phyloP scores from a whole-genome alignment of 2,329 filamentous ascomycete species.

The Hypomyces rosellus region DNA sequence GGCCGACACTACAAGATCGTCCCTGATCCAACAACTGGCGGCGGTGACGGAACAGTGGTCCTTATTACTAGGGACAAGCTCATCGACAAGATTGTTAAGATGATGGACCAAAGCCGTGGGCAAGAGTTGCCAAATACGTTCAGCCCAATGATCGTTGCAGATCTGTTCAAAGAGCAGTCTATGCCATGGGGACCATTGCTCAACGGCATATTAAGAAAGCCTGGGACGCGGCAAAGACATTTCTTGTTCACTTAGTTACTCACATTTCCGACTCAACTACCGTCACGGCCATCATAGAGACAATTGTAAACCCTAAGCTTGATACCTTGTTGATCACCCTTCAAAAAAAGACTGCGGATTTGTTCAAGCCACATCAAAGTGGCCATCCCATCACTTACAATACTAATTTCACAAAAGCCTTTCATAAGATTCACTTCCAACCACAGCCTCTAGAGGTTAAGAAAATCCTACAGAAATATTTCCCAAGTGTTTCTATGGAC shows the following conservation, averaged over 20 bases:
- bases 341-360: constrained; percentile 34
- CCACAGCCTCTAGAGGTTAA: constrained; percentile 1
- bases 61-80: constrained; percentile 13
- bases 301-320: constrained; percentile 15
- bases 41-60: background rate
- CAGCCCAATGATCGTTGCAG: constrained; percentile 51
- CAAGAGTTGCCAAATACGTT: constrained; percentile 56
- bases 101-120: constrained; percentile 20
- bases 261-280: constrained; percentile 16
- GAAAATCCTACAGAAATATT: background rate
- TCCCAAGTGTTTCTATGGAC: background rate
- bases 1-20: constrained; percentile 29
- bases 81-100: constrained; percentile 15
- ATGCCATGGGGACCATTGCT: constrained; percentile 46
- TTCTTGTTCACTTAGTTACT: constrained; percentile 3
- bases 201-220: constrained; percentile 13
- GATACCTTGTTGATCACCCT: constrained; percentile 21
- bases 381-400: constrained; percentile 51
- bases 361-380: constrained; percentile 37
- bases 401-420: constrained; percentile 35
- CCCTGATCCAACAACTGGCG: background rate
- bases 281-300: constrained; percentile 8
- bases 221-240: constrained; percentile 11
- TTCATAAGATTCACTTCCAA: constrained; percentile 24
- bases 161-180: constrained; percentile 56